Evolutionary conservation across 805 yeast genomes (phyloP).

Genomic region (Myxozyma sirexii): DNA sequence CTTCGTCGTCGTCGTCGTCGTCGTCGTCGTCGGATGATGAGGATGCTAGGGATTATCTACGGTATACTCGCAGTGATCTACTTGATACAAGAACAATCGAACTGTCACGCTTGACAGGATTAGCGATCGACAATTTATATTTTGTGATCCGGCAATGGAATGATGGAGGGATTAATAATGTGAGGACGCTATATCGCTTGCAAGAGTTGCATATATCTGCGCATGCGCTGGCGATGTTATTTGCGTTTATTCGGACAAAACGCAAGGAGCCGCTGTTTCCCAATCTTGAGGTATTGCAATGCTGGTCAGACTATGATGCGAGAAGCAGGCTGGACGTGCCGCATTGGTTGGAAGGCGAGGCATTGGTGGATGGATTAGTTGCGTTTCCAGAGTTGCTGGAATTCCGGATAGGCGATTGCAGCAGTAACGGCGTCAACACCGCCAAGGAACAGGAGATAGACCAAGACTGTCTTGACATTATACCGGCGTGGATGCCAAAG

Average conservation of each 20-base stretch:
- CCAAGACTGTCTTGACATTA: constrained; percentile 23
- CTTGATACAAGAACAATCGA: background rate
- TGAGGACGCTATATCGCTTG: constrained; percentile 12
- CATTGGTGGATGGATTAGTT: constrained; percentile 2
- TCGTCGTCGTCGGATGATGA: constrained; percentile 5
- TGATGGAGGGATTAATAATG: constrained; percentile 17
- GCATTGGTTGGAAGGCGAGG: constrained; percentile 23
- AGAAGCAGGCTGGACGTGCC: constrained; percentile 23
- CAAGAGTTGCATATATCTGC: constrained; percentile 23
- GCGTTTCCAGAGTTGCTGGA: constrained; percentile 26
- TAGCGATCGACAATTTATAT: constrained; percentile 22
- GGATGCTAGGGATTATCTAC: background rate
- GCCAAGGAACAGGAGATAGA: constrained; percentile 25
- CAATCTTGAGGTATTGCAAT: constrained; percentile 12
- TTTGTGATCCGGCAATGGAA: constrained; percentile 24
- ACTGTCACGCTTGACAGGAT: constrained; percentile 13
- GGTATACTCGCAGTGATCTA: background rate
- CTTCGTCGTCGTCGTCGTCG: background rate
- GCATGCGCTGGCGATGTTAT: constrained; percentile 23
- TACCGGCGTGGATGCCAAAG: constrained; percentile 29
- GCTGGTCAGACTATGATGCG: constrained; percentile 24
- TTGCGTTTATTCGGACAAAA: constrained; percentile 24
- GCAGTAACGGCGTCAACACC: background rate
- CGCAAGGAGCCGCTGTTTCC: constrained; percentile 16
- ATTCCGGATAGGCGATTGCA: constrained; percentile 15